Base-by-base conservation (phyloP, 495 filamentous ascomycete genomes). In the Penicillium bialowiezense region DNA sequence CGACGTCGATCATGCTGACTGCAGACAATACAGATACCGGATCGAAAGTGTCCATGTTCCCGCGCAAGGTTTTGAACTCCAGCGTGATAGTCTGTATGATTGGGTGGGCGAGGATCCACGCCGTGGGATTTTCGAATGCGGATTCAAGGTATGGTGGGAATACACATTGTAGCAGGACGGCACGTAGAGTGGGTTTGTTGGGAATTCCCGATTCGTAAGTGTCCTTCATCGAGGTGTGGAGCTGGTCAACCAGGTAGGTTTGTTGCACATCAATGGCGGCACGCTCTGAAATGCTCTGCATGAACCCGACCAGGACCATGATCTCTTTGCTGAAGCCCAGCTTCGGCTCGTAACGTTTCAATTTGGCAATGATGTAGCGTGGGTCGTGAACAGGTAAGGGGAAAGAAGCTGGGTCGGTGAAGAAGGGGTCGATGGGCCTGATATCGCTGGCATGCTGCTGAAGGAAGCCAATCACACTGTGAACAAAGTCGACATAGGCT, bases 401-500 rank as follows among this genome's bases (percentile, higher is more conserved):
- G 62, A 89, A 89, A 0, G 77, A 64, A 19, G 73, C 60, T 7
- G 82, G 79, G 48, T 89, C 78, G 2, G 79, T 87, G 68, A 89
- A 89, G 72, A 85, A 89, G 3, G 63, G 59, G 49, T 87, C 81
- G 37, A 89, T 75, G 0, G 72, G 69, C 51, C 76, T 77, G 20
- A 89, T 84, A 39, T 83, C 77, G 35, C 75, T 68, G 8, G 79
- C 81, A 51, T 88, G 75, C 54, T 89, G 83, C 55, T 88, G 82
- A 19, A 89, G 59, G 50, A 80, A 78, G 42, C 78, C 72, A 10
- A 89, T 75, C 12, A 89, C 68, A 6, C 67, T 60, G 33, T 89
- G 86, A 12, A 87, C 82, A 54, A 89, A 88, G 17, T 76, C 70
- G 13, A 87, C 80, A 63, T 88, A 89, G 7, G 74, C 70, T n/a